Base-by-base conservation (phyloP, 768 basidiomycete genomes). In the Lanmaoa rubissima region DNA sequence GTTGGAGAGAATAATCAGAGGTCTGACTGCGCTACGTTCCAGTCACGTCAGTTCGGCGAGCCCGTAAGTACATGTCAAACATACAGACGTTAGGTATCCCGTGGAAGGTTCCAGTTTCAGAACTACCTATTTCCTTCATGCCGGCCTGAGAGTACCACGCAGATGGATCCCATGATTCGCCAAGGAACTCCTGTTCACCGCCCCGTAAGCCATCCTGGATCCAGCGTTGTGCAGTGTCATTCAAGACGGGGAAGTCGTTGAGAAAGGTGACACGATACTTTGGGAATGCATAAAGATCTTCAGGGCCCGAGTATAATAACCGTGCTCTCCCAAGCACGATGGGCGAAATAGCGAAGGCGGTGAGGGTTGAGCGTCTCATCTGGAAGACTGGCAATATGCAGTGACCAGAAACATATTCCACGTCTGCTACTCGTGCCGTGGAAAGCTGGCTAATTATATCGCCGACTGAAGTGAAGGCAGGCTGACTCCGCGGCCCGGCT, bases 211-310 rank as follows among this genome's bases (percentile, higher is more conserved):
- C 92, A 26, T 86, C 74, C 24, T 74, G 72, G 14, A 92, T 79
- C 92, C 92, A 94, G 35, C 78, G 78, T 59, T 86, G 75, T 4
- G 88, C 92, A 2, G 89, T 90, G 47, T 87, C 76, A 62, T 87
- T 86, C 26, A 79, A 71, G 60, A 94, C 74, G 28, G 92, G 91
- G n/a, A 85, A 81, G 55, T 81, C 81, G 67, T 90, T 89, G 66
- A 94, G 82, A 72, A 90, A 94, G 40, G 84, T 75, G 58, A 94
- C 86, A 41, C 83, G 80, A 68, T 83, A 88, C 69, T 94, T 94
- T 61, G 92, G 92, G 68, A 87, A 92, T 0, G 92, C 86, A 70
- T 84, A 82, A 16, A 84, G 77, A 64, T 94, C 92, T 64, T 92
- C 88, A 31, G 92, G 90, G 45, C 91, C 78, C 10, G 87, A 83